Evolutionary conservation across 1,284 basidiomycete species (phyloP), one percentile per base, ranked within the genome.

Genomic region (Coniferiporia weirii): DNA sequence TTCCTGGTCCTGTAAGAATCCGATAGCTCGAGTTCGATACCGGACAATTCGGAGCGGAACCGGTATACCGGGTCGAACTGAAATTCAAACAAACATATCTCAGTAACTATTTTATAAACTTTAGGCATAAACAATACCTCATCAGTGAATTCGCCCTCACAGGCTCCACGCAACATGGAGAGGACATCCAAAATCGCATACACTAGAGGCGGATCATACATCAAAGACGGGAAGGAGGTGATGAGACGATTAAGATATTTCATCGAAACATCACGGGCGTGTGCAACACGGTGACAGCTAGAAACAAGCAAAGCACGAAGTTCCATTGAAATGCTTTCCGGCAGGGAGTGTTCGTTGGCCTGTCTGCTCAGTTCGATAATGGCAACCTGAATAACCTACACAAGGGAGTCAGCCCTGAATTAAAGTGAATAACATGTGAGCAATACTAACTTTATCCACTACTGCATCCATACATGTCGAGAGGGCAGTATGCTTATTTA

Each of bases 171-270:
- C 64, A 99, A 76, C 12, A 98, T 78, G 0, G 96, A 98, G 60
- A 99, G 78, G 47, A 94, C 87, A 70, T 99, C 97, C 47, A 99
- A 79, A 61, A 98, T 89, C 32, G 91, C 85, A 65, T 89, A 92
- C 5, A 99, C 91, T 38, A 98, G 80, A 12, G 88, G 81, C 10
- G 88, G 82, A 69, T 96, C 90, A 72, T 95, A 98, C 81, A 98
- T 89, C 61, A 99, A 76, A 7, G 93, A 94, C 0, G 97, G 95
- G 73, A 98, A 97, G 1, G 91, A 92, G n/a, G 86, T 88, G 64
- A 98, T 85, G 49, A 99, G 77, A 44, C 87, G 83, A 72, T 95
- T 85, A 27, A 97, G 79, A 68, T 92, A 97, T 70, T 82, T 85
- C 56, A 87, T 81, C 0, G 96, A 92, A 20, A 93, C 80, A 43